Percentiles rank a stretch among this genome's conserved stretches.
These are phyloP conservation scores for Arthrobotrys conoides DNA, from an alignment of 2,329 filamentous ascomycete species.

Conservation along the genomic window DNA sequence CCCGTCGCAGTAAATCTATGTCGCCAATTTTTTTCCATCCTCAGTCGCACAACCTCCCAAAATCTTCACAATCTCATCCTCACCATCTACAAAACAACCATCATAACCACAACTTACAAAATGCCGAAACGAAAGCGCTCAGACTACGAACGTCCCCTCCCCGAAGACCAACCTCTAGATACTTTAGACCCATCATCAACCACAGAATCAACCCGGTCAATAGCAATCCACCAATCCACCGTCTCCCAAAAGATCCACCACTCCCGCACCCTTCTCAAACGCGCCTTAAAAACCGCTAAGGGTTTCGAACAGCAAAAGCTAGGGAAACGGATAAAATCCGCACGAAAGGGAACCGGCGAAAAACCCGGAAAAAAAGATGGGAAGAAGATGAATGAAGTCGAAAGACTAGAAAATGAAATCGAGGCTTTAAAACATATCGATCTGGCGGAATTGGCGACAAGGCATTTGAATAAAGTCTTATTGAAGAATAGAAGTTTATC, in stretches of 20 bases:
- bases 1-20: background rate
- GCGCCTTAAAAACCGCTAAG: slow-evolving; percentile 80
- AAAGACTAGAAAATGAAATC: slow-evolving; percentile 76
- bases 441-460: slow-evolving; percentile 68
- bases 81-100: background rate
- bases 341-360: slow-evolving; percentile 38
- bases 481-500: slow-evolving; percentile 71
- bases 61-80: background rate
- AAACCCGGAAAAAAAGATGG: slow-evolving; percentile 66
- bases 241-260: slow-evolving; percentile 59
- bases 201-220: slow-evolving; percentile 52
- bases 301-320: slow-evolving; percentile 84
- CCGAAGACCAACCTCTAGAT: background rate
- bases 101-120: background rate
- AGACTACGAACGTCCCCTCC: slow-evolving; percentile 34
- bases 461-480: slow-evolving; percentile 71
- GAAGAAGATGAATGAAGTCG: slow-evolving; percentile 67
- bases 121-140: slow-evolving; percentile 61
- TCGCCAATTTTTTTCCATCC: background rate
- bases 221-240: slow-evolving; percentile 51
- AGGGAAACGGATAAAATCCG: slow-evolving; percentile 72
- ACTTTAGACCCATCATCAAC: background rate
- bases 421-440: slow-evolving; percentile 71
- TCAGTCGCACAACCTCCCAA: background rate
- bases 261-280: slow-evolving; percentile 63